Conservation (phyloP, 148 eudicot genomes). For the Cornus kousa region DNA sequence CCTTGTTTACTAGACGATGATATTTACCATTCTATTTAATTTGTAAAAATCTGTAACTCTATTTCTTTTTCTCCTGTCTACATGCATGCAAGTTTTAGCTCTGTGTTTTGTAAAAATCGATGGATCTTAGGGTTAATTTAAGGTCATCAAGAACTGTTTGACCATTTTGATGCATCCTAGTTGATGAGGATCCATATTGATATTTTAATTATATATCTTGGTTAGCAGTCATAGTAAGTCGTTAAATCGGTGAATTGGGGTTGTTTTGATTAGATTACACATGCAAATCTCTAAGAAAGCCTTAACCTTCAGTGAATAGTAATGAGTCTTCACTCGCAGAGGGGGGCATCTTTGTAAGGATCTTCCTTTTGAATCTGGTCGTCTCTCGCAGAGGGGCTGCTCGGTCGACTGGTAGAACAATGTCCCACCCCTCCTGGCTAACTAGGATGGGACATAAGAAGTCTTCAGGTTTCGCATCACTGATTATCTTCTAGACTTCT, state of each 20-base stretch:
- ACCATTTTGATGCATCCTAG: background rate
- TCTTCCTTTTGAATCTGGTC: too few relatives aligned
- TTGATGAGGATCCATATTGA: background rate
- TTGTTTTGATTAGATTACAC: background rate
- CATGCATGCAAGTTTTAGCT: background rate
- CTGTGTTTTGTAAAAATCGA: background rate
- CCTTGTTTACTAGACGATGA: background rate
- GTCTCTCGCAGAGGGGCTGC: background rate
- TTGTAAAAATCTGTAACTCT: background rate
- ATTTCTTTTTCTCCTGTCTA: background rate
- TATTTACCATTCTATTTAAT: too few relatives aligned
- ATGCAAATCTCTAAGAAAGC: too few relatives aligned
- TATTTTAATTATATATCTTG: background rate
- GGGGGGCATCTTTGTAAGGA: too few relatives aligned
- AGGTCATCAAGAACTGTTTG: background rate
- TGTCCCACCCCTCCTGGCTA: background rate
- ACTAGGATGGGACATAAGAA: slow-evolving; percentile 5
- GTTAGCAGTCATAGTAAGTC: background rate
- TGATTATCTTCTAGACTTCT: too few relatives aligned
- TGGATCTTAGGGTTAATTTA: background rate
- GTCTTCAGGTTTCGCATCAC: background rate
- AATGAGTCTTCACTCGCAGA: too few relatives aligned
- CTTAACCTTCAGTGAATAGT: too few relatives aligned
- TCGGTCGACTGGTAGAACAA: background rate
- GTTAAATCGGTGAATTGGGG: background rate